Base-by-base conservation (phyloP, 164 flowering plant genomes). In the Macadamia integrifolia region DNA sequence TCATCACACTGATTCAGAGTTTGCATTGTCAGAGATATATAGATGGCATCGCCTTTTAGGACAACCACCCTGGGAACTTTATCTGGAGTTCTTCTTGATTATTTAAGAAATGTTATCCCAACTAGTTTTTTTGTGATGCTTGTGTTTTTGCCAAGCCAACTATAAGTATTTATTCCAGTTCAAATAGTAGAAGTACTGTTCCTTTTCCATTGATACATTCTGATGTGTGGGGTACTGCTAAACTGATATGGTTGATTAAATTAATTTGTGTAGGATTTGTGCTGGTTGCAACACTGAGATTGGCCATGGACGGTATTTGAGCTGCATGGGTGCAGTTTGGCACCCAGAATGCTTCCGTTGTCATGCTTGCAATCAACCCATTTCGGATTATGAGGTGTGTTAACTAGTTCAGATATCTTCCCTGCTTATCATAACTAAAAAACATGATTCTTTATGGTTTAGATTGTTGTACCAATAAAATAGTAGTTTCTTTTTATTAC, bases 311-410 rank as follows among this genome's bases (percentile, higher is more conserved):
- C 82, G 96, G 65, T 92, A 68, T 72, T 77, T 95, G 68, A 92
- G 91, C 80, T 91, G 99, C 86, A 87, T 91, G 97, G 93, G 86
- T 55, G 82, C 78, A 60, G 78, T 87, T 75, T 95, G 97, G 97
- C 99, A 95, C 77, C 99, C 98, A 23, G 93, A 95, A 75, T 95
- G 99, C 72, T 95, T 95, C 53, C 78, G 94, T 46, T 95, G 99
- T 79, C 87, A 85, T 79, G 80, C 86, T 69, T 95, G 99, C 77
- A 77, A 80, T 71, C 80, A 56, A 12, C 98, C 98, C 9, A 92
- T 95, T 62, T 84, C 90, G 70, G 99, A 95, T 77, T 77, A 85
- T 77, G 98, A 95, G 99, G 99, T 90, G 75, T 53, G 13, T 32
- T 68, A 46, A 28, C 62, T 57, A 42, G 43, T 63, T 18, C 50